Evolutionary conservation across 768 basidiomycete species (phyloP).

Genomic region (Suillus subaureus): DNA sequence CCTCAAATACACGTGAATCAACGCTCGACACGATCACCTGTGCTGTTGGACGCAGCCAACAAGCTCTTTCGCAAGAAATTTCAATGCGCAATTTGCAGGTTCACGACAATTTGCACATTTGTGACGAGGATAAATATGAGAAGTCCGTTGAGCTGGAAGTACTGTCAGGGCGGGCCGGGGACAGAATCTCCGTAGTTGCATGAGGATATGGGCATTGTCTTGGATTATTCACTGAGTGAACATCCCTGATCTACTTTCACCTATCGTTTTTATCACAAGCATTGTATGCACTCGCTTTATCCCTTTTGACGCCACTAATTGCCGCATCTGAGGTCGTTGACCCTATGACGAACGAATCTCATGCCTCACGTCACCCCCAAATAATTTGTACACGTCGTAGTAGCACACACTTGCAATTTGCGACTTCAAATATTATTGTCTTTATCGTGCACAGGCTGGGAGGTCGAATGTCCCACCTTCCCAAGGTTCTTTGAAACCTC

Average conservation of each 20-base stretch:
- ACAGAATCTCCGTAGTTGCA: neutral
- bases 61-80: conserved; percentile 24
- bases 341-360: neutral
- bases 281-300: neutral
- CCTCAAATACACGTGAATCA: conserved; percentile 11
- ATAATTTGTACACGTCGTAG: neutral
- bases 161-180: neutral
- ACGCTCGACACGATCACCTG: conserved; percentile 14
- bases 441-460: neutral
- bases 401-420: neutral
- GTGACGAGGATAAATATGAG: neutral
- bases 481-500: neutral
- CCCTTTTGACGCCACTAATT: neutral
- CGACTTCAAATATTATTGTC: neutral
- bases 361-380: neutral
- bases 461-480: neutral
- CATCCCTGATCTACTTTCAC: neutral
- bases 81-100: neutral
- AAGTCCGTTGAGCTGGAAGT: conserved; percentile 6
- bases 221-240: neutral
- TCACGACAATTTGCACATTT: conserved; percentile 15
- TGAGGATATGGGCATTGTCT: neutral
- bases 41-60: conserved; percentile 33
- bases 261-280: neutral
- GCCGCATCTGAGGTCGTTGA: neutral